Base-by-base conservation (phyloP, 352 stramenopile species). In the Phytophthora crassamura region DNA sequence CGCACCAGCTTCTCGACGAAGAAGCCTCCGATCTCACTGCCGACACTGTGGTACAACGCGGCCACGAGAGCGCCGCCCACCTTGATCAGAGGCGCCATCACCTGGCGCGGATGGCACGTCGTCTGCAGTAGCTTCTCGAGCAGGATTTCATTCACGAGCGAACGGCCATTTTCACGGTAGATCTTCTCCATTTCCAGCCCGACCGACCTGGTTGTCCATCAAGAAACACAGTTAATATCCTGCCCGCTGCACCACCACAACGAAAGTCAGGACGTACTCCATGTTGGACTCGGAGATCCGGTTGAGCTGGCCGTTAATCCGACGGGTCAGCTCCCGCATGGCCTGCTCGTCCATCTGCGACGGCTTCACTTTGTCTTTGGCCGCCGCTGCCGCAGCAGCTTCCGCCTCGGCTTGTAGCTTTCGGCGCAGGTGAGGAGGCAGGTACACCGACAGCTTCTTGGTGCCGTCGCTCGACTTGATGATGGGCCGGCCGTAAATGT, bases 241-340 rank as follows among this genome's bases (percentile, higher is more conserved):
- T 30, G 25, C 25, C 25, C 25, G 6, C 25, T 7, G 25, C 25
- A 30, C 25, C 25, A 6, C 6, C 25, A 5, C 25, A 30, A 6
- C 25, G 25, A 30, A 30, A 30, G 25, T 2, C 25, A 20, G 11
- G 35, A 74, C 78, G 50, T 66, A 88, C 76, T 98, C 90, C 76
- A 97, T 94, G 60, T 97, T 97, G 54, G 78, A 84, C 73, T 97
- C 92, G 14, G 90, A 94, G 46, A 98, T 91, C 39, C 91, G 88
- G 66, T 97, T 98, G 6, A 97, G 69, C 59, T 97, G 89, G 20
- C 91, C 91, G 64, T 97, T 97, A 32, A 98, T 71, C 33, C 82
- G 75, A 4, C 89, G 84, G 25, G 77, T 77, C 55, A 95, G 62
- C 54, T 93, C 84, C 0, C 86, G 80, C 42, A 93, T 57, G 11